Evolutionary conservation across 1,139 yeast genomes (phyloP), one percentile per base, ranked within the genome.

Genomic region (Scheffersomyces quercinus): DNA sequence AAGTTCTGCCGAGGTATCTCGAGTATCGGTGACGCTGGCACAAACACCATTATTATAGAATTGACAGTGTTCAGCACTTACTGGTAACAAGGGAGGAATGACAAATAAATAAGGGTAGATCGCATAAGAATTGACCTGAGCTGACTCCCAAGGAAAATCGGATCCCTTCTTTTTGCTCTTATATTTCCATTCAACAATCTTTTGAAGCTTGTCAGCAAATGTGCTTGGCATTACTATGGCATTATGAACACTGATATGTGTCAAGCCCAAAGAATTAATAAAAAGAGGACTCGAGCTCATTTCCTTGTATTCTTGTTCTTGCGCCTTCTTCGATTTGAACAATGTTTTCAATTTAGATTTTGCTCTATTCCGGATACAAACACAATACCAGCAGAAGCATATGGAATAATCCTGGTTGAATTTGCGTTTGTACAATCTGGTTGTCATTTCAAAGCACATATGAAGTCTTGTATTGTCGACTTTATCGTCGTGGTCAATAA

Each of bases 401-500:
- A 61, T 51, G 16, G 65, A 55, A 40, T 65, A 65, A 3, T 60
- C 59, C 35, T 57, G 58, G 12, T 49, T 45, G 45, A 43, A 64
- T 31, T 36, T 40, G 15, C 43, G 39, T 29, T 52, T 51, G 51
- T 62, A 65, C n/a, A 51, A 20, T 34, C 50, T 51, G 29, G 59
- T 50, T 3, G 69, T 64, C 16, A 41, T 28, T 29, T 52, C 56
- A 42, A 60, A 64, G 0, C 59, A 48, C 8, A 42, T 45, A 14
- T 62, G 57, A 20, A 64, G 51, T 5, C 52, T 38, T 3, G 53
- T 43, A 33, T 53, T 58, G 13, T 57, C 65, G 16, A 63, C 52
- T 46, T 62, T 63, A 41, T 65, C 68, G 37, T 64, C 65, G 37
- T 65, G 70, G 51, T 64, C 65, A 29, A 64, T 47, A 13, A 63